These are phyloP conservation scores for Ballota nigra DNA, from an alignment of 257 asterid species.

Conservation along the genomic window DNA sequence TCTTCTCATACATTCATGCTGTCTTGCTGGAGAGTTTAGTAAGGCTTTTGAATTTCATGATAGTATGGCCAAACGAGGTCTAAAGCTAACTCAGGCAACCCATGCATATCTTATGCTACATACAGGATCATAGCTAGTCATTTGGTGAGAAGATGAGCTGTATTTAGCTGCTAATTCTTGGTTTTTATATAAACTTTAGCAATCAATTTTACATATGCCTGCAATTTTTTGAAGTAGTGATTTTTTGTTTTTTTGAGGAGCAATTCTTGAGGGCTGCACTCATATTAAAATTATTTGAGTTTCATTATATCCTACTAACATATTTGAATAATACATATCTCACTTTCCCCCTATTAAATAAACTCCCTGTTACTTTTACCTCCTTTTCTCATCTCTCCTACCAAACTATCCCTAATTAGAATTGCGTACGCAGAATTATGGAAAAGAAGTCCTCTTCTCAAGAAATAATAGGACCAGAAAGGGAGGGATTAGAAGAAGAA, in stretches of 20 bases:
- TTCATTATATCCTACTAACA: too few relatives aligned
- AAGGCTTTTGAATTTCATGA: slow-evolving; percentile 62
- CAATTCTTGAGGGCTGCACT: too few relatives aligned
- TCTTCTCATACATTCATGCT: slow-evolving; percentile 63
- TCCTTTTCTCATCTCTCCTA: too few relatives aligned
- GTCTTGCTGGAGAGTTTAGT: slow-evolving; percentile 52
- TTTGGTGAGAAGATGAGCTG: not conserved
- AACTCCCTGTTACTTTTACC: too few relatives aligned
- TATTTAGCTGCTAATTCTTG: not conserved
- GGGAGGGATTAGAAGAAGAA: slow-evolving; percentile 24
- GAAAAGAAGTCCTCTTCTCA: not conserved
- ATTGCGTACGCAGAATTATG: not conserved
- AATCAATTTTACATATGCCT: too few relatives aligned
- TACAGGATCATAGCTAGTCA: slow-evolving; percentile 11
- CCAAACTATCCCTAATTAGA: too few relatives aligned
- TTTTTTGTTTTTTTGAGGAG: too few relatives aligned
- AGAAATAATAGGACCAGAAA: slow-evolving; percentile 18
- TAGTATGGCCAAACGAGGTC: slow-evolving; percentile 63
- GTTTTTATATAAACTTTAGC: too few relatives aligned
- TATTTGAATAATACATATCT: too few relatives aligned
- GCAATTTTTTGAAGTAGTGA: too few relatives aligned
- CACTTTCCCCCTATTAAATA: too few relatives aligned
- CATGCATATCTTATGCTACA: slow-evolving; percentile 31
- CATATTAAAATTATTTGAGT: too few relatives aligned
- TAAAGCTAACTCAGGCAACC: slow-evolving; percentile 54